A percentile compares a stretch with the other conserved stretches of the same genome.
Evolutionary conservation across 768 basidiomycete genomes (phyloP).

Genomic region (Rhodotorula diobovata): DNA sequence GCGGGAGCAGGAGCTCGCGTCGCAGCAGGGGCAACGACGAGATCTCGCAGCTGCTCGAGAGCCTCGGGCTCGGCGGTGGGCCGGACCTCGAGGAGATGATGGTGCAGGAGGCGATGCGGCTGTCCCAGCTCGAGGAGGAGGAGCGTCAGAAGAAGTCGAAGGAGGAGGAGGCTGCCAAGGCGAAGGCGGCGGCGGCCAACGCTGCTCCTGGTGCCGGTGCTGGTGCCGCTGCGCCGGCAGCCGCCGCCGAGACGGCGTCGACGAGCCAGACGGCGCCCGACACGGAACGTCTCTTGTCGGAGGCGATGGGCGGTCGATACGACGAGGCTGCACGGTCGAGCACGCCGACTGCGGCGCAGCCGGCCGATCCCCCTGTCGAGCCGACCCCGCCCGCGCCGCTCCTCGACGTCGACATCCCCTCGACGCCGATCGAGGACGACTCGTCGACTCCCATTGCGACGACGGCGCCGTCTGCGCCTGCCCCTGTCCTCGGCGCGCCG

Average conservation of each 20-base stretch:
- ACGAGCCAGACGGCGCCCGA: background rate
- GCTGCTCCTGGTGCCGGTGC: too few species aligned
- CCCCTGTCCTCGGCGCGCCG: background rate
- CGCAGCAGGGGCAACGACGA: slow-evolving; percentile 20
- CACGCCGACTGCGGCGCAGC: background rate
- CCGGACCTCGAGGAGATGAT: slow-evolving; percentile 62
- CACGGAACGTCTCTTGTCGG: slow-evolving; percentile 10
- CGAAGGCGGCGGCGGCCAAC: background rate
- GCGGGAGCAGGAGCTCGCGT: slow-evolving; percentile 6
- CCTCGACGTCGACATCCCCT: slow-evolving; percentile 4
- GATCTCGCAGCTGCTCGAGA: slow-evolving; percentile 23
- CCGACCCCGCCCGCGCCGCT: background rate
- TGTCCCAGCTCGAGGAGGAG: slow-evolving; percentile 90
- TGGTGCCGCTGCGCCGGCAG: too few species aligned
- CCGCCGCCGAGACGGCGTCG: too few species aligned
- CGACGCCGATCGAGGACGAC: background rate
- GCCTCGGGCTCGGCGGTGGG: slow-evolving; percentile 28
- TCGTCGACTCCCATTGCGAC: background rate
- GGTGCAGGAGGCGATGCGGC: slow-evolving; percentile 98
- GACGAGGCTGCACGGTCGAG: background rate
- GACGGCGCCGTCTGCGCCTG: background rate
- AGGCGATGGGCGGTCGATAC: slow-evolving; percentile 19
- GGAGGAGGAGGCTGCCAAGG: slow-evolving; percentile 26
- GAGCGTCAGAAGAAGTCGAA: slow-evolving; percentile 66
- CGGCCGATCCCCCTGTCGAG: background rate